Evolutionary conservation across 768 basidiomycete species (phyloP).

Genomic region (Pholiota conissans): DNA sequence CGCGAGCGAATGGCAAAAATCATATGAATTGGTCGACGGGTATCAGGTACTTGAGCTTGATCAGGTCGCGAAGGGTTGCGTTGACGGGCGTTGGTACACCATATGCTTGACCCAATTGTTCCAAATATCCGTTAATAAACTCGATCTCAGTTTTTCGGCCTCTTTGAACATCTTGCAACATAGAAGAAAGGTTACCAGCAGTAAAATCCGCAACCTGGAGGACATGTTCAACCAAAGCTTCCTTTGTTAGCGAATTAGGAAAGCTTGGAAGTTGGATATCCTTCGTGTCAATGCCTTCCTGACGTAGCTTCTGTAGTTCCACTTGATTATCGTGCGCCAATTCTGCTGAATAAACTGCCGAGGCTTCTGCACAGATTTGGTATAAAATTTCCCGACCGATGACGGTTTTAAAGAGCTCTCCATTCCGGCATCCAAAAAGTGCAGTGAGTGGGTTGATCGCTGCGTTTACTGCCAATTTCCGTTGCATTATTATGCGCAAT

Average conservation of each 20-base stretch:
- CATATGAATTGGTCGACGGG: slow-evolving; percentile 50
- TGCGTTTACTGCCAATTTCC: slow-evolving; percentile 80
- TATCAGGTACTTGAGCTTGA: slow-evolving; percentile 57
- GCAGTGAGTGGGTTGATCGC: slow-evolving; percentile 87
- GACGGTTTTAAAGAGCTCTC: slow-evolving; percentile 55
- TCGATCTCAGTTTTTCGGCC: slow-evolving; percentile 75
- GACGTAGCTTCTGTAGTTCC: slow-evolving; percentile 30
- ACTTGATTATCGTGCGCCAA: slow-evolving; percentile 39
- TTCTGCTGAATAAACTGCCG: slow-evolving; percentile 55
- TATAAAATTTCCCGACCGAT: slow-evolving; percentile 45
- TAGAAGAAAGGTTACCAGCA: slow-evolving; percentile 73
- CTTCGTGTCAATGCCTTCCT: slow-evolving; percentile 25
- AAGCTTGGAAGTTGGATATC: slow-evolving; percentile 35
- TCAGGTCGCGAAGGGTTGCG: slow-evolving; percentile 51
- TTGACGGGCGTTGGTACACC: slow-evolving; percentile 60
- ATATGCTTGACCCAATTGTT: slow-evolving; percentile 57
- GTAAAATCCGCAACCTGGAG: slow-evolving; percentile 59
- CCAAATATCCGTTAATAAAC: slow-evolving; percentile 81
- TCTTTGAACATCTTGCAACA: slow-evolving; percentile 68
- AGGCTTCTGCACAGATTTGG: slow-evolving; percentile 72
- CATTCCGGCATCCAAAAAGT: slow-evolving; percentile 77
- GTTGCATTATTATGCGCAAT: slow-evolving; percentile 68
- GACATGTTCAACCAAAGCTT: slow-evolving; percentile 55
- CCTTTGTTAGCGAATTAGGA: slow-evolving; percentile 44
- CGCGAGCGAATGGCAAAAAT: too few relatives aligned